Evolutionary conservation across 768 basidiomycete genomes (phyloP), one percentile per base, ranked within the genome.

Genomic region (Postia placenta): DNA sequence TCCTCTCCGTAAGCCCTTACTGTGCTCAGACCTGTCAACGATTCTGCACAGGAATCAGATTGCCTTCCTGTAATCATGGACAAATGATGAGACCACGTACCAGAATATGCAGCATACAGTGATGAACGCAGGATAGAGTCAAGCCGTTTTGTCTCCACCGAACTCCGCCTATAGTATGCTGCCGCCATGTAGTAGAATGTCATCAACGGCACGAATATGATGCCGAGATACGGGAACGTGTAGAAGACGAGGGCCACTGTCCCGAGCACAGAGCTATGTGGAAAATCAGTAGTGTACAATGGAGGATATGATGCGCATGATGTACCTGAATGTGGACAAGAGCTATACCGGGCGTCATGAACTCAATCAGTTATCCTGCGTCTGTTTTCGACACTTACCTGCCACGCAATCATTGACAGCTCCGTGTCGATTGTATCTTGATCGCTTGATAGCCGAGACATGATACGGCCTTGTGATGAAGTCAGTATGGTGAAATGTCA

Each of bases 61-160:
- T n/a, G 3, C 48, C 19, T 51, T 9, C n/a, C 6, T 7, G 51
- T 20, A n/a, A 6, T 39, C 7, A 11, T 24, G 40, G 22, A 19
- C 30, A 33, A 33, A n/a, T n/a, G 30, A 33, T 7, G 15, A 33
- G 15, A 7, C 30, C 7, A 12, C 60, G 27, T 50, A 79, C 81
- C 81, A 14, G 79, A 73, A 56, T 76, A 80, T 1, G 80, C 75
- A 1, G 74, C 69, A 58, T 81, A 83, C 33, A 85, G 63, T 3
- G 67, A 59, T 0, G 83, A 85, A 12, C 83, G 73, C 59, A 83
- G 65, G 19, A 83, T 54, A 0, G 82, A 83, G 56, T 84, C 83
- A 19, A 83, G 62, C n/a, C 83, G 75, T 58, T 85, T 83, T 2
- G 78, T 74, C 57, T 83, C 81, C 2, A 84, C 79, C 0, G 81